Base-by-base conservation (phyloP, 768 basidiomycete genomes). In the Royoungia palumana region DNA sequence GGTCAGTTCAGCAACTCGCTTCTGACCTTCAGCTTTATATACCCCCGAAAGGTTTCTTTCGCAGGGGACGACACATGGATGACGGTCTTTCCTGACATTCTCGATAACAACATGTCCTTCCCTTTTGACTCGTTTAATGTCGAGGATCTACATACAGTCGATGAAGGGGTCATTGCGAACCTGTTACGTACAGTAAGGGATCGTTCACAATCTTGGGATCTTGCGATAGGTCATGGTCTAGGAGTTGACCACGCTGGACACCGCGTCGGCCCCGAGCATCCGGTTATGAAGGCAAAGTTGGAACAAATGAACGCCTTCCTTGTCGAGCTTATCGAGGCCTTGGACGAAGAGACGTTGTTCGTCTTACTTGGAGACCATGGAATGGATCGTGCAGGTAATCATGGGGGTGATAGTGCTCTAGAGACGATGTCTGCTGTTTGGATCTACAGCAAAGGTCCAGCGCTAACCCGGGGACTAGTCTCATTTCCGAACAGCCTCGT, bases 11-110 rank as follows among this genome's bases (percentile, higher is more conserved):
- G 21, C 28, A 19, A 6, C 10, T 24, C 17, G 27, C 42, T 7
- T 20, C 40, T 17, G 16, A 19, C 12, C 22, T n/a, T 16, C 6
- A 43, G 21, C n/a, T 44, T 36, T 53, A 45, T 40, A 41, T 42
- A 54, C 37, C 6, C 47, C 28, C 50, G 48, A 69, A 72, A 88
- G 79, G 70, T 90, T 44, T 90, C 87, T 1, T 87, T 97, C 64
- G 91, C 91, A 83, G 95, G 96, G 0, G 95, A 98, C 61, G 93
- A 98, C 65, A 99, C 96, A 0, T 99, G 96, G 96, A 80, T 88
- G 68, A 79, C 84, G 1, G 79, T 94, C 12, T 99, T 94, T 62
- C 91, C 94, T 0, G 71, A 78, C 44, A 71, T 81, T 5, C 93
- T 97, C 56, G 73, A 78, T 24, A 66, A 72, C 13, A 83, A 89